A percentile compares a stretch with the other conserved stretches of the same genome.
Conservation (phyloP, 768 basidiomycete species). For the Leucocoprinus birnbaumii region DNA sequence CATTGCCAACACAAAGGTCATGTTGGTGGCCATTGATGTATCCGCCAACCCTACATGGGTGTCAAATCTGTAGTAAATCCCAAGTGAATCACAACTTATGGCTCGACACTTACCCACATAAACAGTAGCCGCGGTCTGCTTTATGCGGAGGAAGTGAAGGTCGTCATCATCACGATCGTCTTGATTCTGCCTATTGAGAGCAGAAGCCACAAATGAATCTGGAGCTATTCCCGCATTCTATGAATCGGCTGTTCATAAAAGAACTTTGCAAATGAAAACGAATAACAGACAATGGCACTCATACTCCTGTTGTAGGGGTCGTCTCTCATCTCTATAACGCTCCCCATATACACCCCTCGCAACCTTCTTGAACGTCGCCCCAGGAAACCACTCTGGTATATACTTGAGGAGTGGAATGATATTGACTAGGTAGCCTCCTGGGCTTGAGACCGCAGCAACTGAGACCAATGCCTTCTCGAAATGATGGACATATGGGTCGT, state of each 20-base stretch:
- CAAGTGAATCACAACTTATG: background rate
- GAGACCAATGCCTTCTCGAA: background rate
- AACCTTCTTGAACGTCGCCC: constrained; percentile 5
- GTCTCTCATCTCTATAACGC: background rate
- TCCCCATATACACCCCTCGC: background rate
- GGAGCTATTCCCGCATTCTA: too few species aligned
- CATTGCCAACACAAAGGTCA: constrained; percentile 11
- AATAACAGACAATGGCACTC: too few species aligned
- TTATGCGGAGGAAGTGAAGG: too few species aligned
- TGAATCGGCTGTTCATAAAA: too few species aligned
- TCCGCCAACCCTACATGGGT: background rate
- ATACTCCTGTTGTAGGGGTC: background rate
- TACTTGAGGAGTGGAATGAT: constrained; percentile 3
- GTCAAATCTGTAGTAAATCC: too few species aligned
- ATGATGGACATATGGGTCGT: constrained; percentile 1
- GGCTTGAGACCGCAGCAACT: background rate
- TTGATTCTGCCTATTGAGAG: too few species aligned
- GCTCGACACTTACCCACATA: constrained; percentile 5
- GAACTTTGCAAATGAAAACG: too few species aligned
- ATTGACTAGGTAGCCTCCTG: constrained; percentile 9
- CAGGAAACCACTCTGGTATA: constrained; percentile 13
- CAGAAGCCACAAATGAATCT: too few species aligned
- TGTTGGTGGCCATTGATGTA: background rate
- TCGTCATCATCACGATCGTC: too few species aligned
- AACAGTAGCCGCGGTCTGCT: background rate